phyloP scores from a whole-genome alignment of 495 filamentous ascomycete genomes.

The Cenococcum geophilum region DNA sequence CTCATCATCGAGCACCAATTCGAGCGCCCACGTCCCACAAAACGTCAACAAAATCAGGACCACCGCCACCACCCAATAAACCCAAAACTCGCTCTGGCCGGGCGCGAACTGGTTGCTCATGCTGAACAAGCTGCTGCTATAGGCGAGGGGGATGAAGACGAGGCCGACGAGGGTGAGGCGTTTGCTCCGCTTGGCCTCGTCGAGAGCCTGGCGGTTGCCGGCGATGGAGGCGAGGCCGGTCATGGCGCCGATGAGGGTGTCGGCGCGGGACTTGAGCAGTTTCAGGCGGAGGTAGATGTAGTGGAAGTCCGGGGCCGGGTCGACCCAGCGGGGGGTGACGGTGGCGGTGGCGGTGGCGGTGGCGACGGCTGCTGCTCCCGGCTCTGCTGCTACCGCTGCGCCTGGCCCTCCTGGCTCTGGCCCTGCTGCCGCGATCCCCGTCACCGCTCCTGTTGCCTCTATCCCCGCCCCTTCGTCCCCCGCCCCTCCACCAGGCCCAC shows the following conservation, averaged over 20 bases:
- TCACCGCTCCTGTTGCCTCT: no score
- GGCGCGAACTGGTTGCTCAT: slow-evolving; percentile 24
- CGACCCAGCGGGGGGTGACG: slow-evolving; percentile 7
- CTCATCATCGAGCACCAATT: slow-evolving; percentile 20
- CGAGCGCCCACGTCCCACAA: slow-evolving; percentile 10
- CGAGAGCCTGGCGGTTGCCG: slow-evolving; percentile 26
- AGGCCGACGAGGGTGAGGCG: slow-evolving; percentile 23
- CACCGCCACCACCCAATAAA: slow-evolving; percentile 26
- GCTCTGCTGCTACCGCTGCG: no score
- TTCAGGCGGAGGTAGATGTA: slow-evolving; percentile 28
- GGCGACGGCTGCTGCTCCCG: no score
- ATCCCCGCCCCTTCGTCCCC: no score
- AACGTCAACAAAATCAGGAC: slow-evolving; percentile 12
- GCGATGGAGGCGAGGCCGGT: slow-evolving; percentile 27
- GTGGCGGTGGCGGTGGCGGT: no score
- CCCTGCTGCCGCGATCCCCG: no score
- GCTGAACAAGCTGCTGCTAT: slow-evolving; percentile 21
- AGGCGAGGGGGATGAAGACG: slow-evolving; percentile 25
- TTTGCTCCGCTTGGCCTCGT: slow-evolving; percentile 27
- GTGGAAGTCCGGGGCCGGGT: slow-evolving; percentile 22
- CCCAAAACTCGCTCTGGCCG: slow-evolving; percentile 20
- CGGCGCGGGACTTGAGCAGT: slow-evolving; percentile 25
- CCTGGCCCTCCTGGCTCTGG: no score
- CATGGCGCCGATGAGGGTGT: slow-evolving; percentile 27
- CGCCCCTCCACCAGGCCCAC: no score